Evolutionary conservation across 805 yeast genomes (phyloP), one percentile per base, ranked within the genome.

Genomic region (Ogataea neopini): DNA sequence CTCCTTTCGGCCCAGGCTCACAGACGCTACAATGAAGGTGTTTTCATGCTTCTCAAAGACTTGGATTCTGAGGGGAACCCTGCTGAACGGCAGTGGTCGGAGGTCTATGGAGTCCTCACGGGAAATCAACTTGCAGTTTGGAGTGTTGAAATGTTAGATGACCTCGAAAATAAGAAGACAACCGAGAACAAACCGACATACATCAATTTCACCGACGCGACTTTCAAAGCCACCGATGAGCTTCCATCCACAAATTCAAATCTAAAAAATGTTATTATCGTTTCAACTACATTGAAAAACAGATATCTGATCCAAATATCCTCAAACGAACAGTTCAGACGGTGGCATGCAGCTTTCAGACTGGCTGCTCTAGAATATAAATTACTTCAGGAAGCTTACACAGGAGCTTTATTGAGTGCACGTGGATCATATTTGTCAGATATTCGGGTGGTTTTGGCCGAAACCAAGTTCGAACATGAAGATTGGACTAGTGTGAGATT

Each of bases 401-500:
- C 99, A 0, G 99, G 96, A 8, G 97, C 97, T 0, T 72, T 94
- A 47, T 72, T 94, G 45, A 85, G 95, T 8, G 90, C 96, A n/a
- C 77, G 95, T 60, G 99, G 99, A 18, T 78, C 96, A 4, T 73
- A 86, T 50, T 71, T 94, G 50, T 84, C 92, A 45, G 98, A 95
- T 61, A 90, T 94, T 52, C 79, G 87, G 50, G 86, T 92, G 13
- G 75, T 94, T 38, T 73, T 94, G 48, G 85, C 96, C 0, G 96
- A 87, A 54, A 84, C 94, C 15, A 84, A 92, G 60, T 87, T 82
- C 63, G 81, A 80, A 49, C 94, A 89, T 61, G 96, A 88, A 66
- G 97, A 91, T 60, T 92, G 97, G 97, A 90, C 86, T 36, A 79
- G 90, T 63, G 96, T 94, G 14, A 76, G 98, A 54, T 94, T 92